A percentile compares a stretch with the other conserved stretches of the same genome.
phyloP scores from a whole-genome alignment of 2,329 filamentous ascomycete species.

The Pseudogymnoascus sp. region DNA sequence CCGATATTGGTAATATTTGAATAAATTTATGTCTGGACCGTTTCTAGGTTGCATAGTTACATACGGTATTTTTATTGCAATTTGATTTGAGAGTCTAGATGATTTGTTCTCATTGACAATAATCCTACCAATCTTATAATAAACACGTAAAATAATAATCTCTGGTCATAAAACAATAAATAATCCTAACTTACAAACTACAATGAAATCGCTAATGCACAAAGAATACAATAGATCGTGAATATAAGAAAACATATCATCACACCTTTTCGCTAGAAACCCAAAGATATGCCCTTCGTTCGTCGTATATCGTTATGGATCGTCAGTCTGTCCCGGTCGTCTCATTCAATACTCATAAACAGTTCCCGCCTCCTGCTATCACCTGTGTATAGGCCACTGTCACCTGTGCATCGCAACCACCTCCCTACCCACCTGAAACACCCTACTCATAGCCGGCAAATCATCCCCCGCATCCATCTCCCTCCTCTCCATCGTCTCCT shows the following conservation, averaged over 20 bases:
- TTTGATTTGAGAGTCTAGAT: too few species aligned
- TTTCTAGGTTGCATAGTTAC: not conserved
- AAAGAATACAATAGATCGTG: not conserved
- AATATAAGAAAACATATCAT: not conserved
- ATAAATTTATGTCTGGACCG: too few species aligned
- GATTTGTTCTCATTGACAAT: not conserved
- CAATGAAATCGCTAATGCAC: not conserved
- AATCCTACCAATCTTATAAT: not conserved
- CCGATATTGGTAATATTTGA: not conserved
- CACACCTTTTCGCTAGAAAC: not conserved
- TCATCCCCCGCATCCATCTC: conserved; percentile 32
- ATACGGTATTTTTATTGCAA: not conserved
- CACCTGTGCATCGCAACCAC: not conserved
- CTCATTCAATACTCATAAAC: not conserved
- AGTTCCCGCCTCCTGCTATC: not conserved
- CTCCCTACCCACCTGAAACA: not conserved
- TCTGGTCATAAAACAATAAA: not conserved
- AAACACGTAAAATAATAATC: not conserved
- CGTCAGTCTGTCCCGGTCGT: not conserved
- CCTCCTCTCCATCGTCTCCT: conserved; percentile 37
- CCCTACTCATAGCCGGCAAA: conserved; percentile 38
- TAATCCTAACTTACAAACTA: not conserved
- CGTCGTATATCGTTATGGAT: not conserved
- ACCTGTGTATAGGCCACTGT: not conserved
- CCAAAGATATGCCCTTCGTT: not conserved